Base-by-base conservation (phyloP, 805 yeast genomes). In the Ogataea ramenticola region DNA sequence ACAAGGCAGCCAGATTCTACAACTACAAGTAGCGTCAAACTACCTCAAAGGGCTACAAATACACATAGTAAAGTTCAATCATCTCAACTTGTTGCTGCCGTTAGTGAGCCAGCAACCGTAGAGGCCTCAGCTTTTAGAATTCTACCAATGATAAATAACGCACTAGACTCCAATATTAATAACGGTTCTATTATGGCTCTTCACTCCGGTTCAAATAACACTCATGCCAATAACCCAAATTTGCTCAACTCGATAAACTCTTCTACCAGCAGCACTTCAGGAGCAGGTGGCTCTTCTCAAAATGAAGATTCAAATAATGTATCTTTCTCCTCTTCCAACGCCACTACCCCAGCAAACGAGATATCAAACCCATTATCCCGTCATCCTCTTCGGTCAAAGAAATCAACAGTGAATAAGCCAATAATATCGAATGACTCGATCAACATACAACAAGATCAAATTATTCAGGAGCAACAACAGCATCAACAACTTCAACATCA, bases 91-190 rank as follows among this genome's bases (percentile, higher is more conserved):
- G 7, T 33, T 3, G 38, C 38, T 24, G 43, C 32, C 4, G 17
- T 32, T 5, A 29, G 36, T 32, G 43, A 40, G 17, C 38, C 43
- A 4, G 31, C 37, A 3, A 4, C 20, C 7, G 32, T 29, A 5
- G 43, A 40, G 14, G 17, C 31, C 2, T 40, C 43, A 11, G 43
- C 43, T 22, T 33, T 32, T n/a, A 16, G 36, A 21, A 40, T 40
- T 9, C 16, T 40, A 14, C 43, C 43, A 7, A 32, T 40, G 43
- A 8, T 40, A 4, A 39, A 39, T 20, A 31, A 29, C 27, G 12
- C 32, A 8, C 12, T 29, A 19, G 30, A 16, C 29, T 26, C 17
- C 8, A 37, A 24, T 11, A 36, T 5, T 17, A 26, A n/a, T 15
- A 36, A 20, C 27, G 7, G 29, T 20, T 14, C 16, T 34, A 11